Evolutionary conservation across 345 rosid species (phyloP).

Genomic region (Cardiospermum halicacabum): DNA sequence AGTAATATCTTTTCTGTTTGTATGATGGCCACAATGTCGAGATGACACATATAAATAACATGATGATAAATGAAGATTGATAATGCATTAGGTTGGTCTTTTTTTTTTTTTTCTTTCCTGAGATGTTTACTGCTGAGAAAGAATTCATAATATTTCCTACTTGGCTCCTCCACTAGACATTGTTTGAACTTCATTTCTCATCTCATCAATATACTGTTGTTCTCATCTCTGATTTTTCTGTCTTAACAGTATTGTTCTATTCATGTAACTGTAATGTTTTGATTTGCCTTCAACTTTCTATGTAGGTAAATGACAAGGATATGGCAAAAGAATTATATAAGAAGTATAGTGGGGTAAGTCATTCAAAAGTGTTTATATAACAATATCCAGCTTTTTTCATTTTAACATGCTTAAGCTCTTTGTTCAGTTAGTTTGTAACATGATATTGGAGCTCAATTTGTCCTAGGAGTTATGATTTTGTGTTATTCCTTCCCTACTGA

Average conservation of each 20-base stretch:
- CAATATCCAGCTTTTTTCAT: neutral
- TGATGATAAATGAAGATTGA: neutral
- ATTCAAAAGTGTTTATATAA: constrained; percentile 2
- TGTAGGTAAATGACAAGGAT: constrained; percentile 80
- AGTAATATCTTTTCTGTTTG: neutral
- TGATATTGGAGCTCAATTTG: too few species aligned
- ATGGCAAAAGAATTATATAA: constrained; percentile 88
- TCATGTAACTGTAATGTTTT: neutral
- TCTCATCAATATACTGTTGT: neutral
- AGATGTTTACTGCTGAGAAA: neutral
- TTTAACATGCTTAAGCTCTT: too few species aligned
- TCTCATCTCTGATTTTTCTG: neutral
- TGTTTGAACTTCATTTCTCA: neutral
- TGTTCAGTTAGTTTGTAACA: too few species aligned
- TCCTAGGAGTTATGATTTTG: too few species aligned
- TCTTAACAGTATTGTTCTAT: neutral
- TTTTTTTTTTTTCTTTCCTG: neutral
- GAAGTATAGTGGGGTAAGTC: constrained; percentile 82
- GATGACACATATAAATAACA: neutral
- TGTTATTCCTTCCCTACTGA: too few species aligned
- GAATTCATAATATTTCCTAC: neutral
- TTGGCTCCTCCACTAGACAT: neutral
- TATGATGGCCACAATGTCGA: neutral
- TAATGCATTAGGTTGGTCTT: neutral
- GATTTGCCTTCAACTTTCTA: constrained; percentile 15